Conservation (phyloP, 2,329 filamentous ascomycete species). For the Cercospora sp. region DNA sequence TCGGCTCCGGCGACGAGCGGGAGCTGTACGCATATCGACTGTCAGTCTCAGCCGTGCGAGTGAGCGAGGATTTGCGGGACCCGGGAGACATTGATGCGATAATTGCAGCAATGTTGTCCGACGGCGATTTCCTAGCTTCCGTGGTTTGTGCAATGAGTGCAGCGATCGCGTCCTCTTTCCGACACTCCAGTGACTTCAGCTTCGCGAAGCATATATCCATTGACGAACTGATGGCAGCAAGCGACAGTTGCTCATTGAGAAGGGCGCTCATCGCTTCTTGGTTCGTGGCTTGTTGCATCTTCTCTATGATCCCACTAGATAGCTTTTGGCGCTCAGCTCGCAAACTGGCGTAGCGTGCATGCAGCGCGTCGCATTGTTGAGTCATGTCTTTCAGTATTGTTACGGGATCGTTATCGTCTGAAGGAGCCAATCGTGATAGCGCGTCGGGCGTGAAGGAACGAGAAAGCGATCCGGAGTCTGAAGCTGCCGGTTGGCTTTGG, state of each 20-base stretch:
- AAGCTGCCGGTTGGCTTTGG: constrained; percentile 11
- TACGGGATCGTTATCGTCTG: constrained; percentile 17
- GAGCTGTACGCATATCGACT: constrained; percentile 19
- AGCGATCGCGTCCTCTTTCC: constrained; percentile 34
- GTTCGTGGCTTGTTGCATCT: constrained; percentile 25
- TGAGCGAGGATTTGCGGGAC: constrained; percentile 15
- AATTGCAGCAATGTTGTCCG: constrained; percentile 26
- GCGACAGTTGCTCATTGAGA: constrained; percentile 36
- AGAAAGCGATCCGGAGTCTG: constrained; percentile 11
- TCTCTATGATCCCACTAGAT: constrained; percentile 29
- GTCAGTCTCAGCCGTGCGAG: constrained; percentile 15
- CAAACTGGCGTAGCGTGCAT: constrained; percentile 33
- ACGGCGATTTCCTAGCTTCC: constrained; percentile 15
- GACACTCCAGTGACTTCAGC: constrained; percentile 36
- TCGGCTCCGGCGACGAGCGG: constrained; percentile 25
- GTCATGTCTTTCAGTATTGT: constrained; percentile 24
- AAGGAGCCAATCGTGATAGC: constrained; percentile 9
- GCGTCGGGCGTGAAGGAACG: constrained; percentile 18
- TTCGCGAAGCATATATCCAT: constrained; percentile 40
- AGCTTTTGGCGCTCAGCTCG: constrained; percentile 36
- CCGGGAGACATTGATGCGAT: constrained; percentile 23
- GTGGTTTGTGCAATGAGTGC: constrained; percentile 26
- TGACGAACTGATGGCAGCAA: constrained; percentile 35
- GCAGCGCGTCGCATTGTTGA: constrained; percentile 33
- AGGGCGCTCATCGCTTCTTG: constrained; percentile 33